Evolutionary conservation across 2,329 filamentous ascomycete species (phyloP).

Genomic region (Beauveria sp.): DNA sequence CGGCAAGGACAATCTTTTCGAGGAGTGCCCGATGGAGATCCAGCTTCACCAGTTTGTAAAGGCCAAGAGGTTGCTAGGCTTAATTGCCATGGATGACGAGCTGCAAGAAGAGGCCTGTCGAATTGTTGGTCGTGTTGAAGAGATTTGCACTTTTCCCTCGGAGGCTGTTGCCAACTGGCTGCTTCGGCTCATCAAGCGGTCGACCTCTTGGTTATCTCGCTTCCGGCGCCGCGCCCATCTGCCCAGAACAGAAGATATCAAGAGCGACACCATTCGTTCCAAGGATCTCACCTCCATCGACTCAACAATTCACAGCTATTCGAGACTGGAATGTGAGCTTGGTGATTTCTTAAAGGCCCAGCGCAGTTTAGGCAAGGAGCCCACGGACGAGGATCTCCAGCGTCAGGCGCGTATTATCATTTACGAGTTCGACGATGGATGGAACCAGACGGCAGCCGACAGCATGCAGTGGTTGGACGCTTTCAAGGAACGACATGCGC

Average conservation of each 20-base stretch:
- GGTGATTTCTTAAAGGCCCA: slow-evolving; percentile 43
- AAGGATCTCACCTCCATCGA: slow-evolving; percentile 49
- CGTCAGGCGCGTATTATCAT: slow-evolving; percentile 52
- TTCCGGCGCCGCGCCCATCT: slow-evolving; percentile 51
- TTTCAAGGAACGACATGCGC: slow-evolving; percentile 42
- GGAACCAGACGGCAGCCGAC: slow-evolving; percentile 58
- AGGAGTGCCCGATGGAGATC: slow-evolving; percentile 47
- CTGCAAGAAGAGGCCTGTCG: slow-evolving; percentile 52
- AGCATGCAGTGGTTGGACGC: slow-evolving; percentile 44
- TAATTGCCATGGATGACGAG: slow-evolving; percentile 53
- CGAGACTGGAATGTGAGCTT: slow-evolving; percentile 48
- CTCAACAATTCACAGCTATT: slow-evolving; percentile 52
- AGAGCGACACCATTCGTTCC: slow-evolving; percentile 39
- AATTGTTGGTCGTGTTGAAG: slow-evolving; percentile 50
- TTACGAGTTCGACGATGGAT: slow-evolving; percentile 54
- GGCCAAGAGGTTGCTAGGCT: slow-evolving; percentile 43
- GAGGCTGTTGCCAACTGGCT: slow-evolving; percentile 49
- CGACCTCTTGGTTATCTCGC: slow-evolving; percentile 45
- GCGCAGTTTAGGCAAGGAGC: slow-evolving; percentile 36
- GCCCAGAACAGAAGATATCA: slow-evolving; percentile 49
- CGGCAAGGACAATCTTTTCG: slow-evolving; percentile 50
- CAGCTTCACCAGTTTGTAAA: slow-evolving; percentile 47
- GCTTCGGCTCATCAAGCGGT: slow-evolving; percentile 41
- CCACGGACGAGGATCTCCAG: slow-evolving; percentile 48
- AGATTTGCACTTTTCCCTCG: slow-evolving; percentile 40